Evolutionary conservation across 2,329 filamentous ascomycete genomes (phyloP), one percentile per base, ranked within the genome.

Genomic region (Dothideomycetes sp.): DNA sequence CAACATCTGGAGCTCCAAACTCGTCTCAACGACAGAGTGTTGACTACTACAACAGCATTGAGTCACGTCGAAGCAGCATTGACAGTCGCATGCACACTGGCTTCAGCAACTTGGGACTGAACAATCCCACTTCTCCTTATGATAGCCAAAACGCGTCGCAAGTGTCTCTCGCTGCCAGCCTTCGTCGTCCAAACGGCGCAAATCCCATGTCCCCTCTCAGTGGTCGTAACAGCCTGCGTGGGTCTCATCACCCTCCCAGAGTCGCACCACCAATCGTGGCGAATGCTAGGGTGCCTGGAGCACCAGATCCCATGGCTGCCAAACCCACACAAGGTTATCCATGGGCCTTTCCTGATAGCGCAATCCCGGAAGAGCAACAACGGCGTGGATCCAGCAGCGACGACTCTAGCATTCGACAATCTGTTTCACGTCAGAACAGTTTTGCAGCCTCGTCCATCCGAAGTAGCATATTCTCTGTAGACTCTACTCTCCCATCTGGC

Each of bases 261-360:
- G 79, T 78, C 2, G 84, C 84, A 3, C 84, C 84, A 4, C 76
- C 81, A 7, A 89, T 89, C 51, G 84, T 80, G 18, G 81, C 82
- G 1, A 65, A 67, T 19, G 48, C 81, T 67, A 46, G 80, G 69
- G 48, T 78, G 65, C 61, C 75, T 65, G 53, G 84, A 71, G 64
- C 81, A 75, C 53, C 79, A 67, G 64, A 71, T 54, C 68, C 68
- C 5, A 70, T 64, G 49, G 84, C 84, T 30, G 79, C 81, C 19
- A 81, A 85, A 56, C 83, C 84, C 4, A 88, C 81, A 9, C 86
- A 86, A 58, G 84, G 84, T 55, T 83, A 82, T 56, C 80, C 84
- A 4, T 89, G 84, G 83, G 84, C 84, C 48, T 88, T 88, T 50
- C 83, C 84, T 1, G 83, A 85, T 53, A 31, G 33, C 11, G 19